Conservation (phyloP, 371 early-diverging fungal species). For the Mucor racemosus region DNA sequence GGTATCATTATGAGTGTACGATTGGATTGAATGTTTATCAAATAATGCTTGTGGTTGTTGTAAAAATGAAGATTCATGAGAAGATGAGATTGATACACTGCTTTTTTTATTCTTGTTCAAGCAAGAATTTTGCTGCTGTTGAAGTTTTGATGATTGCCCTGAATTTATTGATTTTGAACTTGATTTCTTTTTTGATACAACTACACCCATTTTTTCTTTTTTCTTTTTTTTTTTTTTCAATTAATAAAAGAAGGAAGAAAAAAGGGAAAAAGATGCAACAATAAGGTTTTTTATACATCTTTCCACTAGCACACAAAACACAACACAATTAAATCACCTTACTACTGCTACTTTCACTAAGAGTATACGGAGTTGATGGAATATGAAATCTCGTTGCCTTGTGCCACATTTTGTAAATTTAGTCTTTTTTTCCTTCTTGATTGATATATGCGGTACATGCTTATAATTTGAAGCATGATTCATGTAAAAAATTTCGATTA, state of each 20-base stretch:
- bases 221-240: neutral
- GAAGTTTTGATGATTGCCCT: neutral
- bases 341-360: neutral
- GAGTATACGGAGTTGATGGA: conserved; percentile 3
- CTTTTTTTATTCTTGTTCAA: neutral
- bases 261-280: neutral
- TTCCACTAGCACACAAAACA: neutral
- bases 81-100: neutral
- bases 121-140: neutral
- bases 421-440: no score
- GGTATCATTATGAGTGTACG: neutral
- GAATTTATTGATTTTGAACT: neutral
- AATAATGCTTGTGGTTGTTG: neutral
- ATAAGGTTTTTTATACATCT: neutral
- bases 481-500: neutral
- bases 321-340: neutral
- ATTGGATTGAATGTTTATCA: neutral
- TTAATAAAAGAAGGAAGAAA: neutral
- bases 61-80: neutral
- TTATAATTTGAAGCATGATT: neutral
- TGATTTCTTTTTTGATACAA: neutral
- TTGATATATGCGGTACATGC: no score
- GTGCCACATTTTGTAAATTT: conserved; percentile 5
- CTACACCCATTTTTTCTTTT: neutral
- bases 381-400: conserved; percentile 16